phyloP scores from a whole-genome alignment of 2,329 filamentous ascomycete species.

The Byssothecium circinans region DNA sequence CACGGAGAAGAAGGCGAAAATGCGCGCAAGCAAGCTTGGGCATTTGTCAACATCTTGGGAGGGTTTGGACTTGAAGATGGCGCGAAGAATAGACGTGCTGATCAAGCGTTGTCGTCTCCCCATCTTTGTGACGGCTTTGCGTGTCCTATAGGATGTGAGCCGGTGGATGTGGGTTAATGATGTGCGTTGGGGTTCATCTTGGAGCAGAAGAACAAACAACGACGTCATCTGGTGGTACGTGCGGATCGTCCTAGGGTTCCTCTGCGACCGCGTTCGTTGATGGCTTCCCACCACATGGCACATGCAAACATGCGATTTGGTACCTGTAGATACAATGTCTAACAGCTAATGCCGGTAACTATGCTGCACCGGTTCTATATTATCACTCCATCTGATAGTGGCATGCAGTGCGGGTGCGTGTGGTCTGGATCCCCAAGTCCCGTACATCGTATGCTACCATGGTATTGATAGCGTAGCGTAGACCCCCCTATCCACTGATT shows the following conservation, averaged over 20 bases:
- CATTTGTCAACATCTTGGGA: constrained; percentile 22
- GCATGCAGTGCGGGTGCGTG: background rate
- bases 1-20: constrained; percentile 58
- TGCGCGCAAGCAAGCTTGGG: constrained; percentile 44
- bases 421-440: too few species aligned
- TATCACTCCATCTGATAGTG: background rate
- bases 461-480: too few species aligned
- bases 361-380: background rate
- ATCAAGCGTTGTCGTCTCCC: constrained; percentile 40
- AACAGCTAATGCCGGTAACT: too few species aligned
- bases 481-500: too few species aligned
- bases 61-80: constrained; percentile 34
- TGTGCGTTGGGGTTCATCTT: background rate
- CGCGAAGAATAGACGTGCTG: constrained; percentile 41
- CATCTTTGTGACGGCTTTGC: constrained; percentile 34
- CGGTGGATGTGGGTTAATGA: background rate
- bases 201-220: background rate
- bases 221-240: background rate
- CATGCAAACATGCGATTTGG: background rate
- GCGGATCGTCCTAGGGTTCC: background rate
- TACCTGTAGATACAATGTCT: too few species aligned
- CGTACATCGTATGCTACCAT: too few species aligned
- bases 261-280: background rate
- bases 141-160: too few species aligned
- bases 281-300: background rate